phyloP scores from a whole-genome alignment of 805 yeast species.

The Candida sakaeoensis region DNA sequence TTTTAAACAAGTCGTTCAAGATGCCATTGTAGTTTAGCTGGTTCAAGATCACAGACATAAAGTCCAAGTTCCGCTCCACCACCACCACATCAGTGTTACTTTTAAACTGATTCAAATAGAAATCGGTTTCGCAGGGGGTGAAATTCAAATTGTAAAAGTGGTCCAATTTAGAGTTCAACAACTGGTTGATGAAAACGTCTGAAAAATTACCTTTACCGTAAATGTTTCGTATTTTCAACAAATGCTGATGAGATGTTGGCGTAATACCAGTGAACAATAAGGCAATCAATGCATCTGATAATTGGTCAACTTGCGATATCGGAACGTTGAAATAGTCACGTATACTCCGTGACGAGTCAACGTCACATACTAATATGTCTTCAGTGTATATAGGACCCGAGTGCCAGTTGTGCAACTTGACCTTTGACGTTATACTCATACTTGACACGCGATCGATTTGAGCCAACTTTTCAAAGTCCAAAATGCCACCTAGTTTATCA shows the following conservation, averaged over 20 bases:
- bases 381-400: conserved; percentile 40
- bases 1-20: conserved; percentile 64
- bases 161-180: conserved; percentile 32
- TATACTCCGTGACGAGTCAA: conserved; percentile 36
- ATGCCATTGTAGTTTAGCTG: conserved; percentile 84
- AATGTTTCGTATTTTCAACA: conserved; percentile 48
- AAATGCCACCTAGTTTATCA: conserved; percentile 15
- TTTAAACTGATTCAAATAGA: conserved; percentile 30
- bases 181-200: conserved; percentile 39
- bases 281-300: conserved; percentile 49
- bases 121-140: conserved; percentile 35
- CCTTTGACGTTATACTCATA: conserved; percentile 29
- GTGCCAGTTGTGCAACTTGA: conserved; percentile 47
- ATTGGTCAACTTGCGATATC: conserved; percentile 40
- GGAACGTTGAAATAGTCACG: conserved; percentile 44
- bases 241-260: conserved; percentile 11
- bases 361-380: conserved; percentile 35
- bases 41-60: conserved; percentile 62
- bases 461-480: conserved; percentile 11
- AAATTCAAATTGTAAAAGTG: conserved; percentile 34
- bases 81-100: conserved; percentile 69
- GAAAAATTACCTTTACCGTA: conserved; percentile 61
- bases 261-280: conserved; percentile 22
- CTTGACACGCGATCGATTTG: neutral
- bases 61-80: conserved; percentile 75